phyloP scores from a whole-genome alignment of 306 rosid genomes.

The Trifolium repens region DNA sequence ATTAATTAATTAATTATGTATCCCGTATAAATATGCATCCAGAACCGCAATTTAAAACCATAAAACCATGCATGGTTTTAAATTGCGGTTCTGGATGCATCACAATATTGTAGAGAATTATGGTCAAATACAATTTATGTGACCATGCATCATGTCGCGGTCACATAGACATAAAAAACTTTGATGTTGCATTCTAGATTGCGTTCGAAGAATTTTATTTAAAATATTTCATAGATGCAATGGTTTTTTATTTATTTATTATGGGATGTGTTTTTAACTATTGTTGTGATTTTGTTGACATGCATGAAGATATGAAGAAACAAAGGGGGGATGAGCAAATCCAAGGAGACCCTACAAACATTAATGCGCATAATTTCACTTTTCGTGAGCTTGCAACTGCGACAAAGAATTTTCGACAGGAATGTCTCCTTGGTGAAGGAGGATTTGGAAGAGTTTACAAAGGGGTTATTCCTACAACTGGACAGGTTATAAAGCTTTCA shows the following conservation, averaged over 20 bases:
- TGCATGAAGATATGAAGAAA: slow-evolving; percentile 50
- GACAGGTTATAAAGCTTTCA: slow-evolving; percentile 58
- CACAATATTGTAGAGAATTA: neutral
- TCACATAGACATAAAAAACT: neutral
- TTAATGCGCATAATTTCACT: slow-evolving; percentile 60
- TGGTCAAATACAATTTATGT: neutral
- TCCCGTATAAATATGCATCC: neutral
- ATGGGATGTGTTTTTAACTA: neutral
- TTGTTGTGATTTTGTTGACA: neutral
- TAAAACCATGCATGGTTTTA: neutral
- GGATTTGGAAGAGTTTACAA: slow-evolving; percentile 84
- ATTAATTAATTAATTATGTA: neutral
- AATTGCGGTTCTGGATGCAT: neutral
- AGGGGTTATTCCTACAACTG: slow-evolving; percentile 64
- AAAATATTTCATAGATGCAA: neutral
- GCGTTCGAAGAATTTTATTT: neutral
- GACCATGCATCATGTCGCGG: neutral
- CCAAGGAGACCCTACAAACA: slow-evolving; percentile 42
- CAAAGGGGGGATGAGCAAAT: slow-evolving; percentile 40
- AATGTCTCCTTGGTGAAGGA: slow-evolving; percentile 76
- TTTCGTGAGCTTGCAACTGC: slow-evolving; percentile 94
- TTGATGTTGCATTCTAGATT: neutral
- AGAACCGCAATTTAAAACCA: too few relatives aligned
- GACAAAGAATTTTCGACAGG: slow-evolving; percentile 91
- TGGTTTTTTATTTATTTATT: too few relatives aligned